Conservation (phyloP, 208 protist species). For the Crithidia thermophila region DNA sequence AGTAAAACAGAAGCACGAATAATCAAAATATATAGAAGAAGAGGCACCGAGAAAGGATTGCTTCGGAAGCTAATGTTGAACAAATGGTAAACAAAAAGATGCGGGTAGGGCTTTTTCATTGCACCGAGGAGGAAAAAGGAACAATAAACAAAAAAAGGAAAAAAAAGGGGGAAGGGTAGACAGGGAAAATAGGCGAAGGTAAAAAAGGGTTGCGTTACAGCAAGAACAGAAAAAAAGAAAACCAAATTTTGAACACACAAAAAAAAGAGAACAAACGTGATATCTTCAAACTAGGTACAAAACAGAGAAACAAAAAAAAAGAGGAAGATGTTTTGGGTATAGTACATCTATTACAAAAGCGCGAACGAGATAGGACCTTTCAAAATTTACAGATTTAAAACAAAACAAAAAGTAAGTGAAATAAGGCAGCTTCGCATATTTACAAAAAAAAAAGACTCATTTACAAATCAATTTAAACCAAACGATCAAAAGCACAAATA, state of each 20-base stretch:
- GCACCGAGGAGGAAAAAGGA: not conserved
- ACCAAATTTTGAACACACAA: not conserved
- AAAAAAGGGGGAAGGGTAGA: no score
- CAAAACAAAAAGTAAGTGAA: not conserved
- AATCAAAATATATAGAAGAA: no score
- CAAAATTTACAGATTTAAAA: not conserved
- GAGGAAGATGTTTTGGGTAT: constrained; percentile 2
- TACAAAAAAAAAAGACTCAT: not conserved
- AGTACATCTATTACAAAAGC: constrained; percentile 6
- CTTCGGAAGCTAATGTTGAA: no score
- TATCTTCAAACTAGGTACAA: not conserved
- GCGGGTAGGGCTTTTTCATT: no score
- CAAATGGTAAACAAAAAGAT: no score
- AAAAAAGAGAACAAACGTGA: not conserved
- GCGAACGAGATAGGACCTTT: not conserved
- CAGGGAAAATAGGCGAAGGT: no score
- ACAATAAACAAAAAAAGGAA: not conserved
- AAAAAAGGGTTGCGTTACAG: not conserved
- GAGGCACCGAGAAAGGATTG: no score
- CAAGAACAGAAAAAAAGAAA: not conserved
- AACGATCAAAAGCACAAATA: not conserved
- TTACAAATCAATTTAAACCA: not conserved
- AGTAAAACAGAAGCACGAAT: no score
- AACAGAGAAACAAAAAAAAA: constrained; percentile 26
- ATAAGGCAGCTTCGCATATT: not conserved